Conservation (phyloP, 2,329 filamentous ascomycete genomes). For the Microascus cirrosus region DNA sequence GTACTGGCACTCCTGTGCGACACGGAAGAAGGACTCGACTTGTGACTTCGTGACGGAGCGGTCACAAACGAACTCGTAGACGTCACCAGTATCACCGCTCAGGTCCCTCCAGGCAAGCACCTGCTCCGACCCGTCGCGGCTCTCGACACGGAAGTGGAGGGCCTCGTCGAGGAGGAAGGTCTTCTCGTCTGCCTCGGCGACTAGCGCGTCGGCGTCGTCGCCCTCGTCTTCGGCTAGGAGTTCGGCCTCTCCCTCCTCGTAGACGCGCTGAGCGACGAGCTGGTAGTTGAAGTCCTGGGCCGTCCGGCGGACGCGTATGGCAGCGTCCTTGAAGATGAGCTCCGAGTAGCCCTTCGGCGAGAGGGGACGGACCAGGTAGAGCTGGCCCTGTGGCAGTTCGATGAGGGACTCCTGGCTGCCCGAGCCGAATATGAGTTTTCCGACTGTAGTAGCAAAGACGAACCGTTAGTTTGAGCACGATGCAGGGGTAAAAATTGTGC, state of each 20-base stretch:
- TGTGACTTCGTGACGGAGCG: conserved; percentile 55
- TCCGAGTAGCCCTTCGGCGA: conserved; percentile 98
- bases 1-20: conserved; percentile 90
- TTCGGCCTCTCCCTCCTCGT: conserved; percentile 95
- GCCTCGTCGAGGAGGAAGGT: conserved; percentile 90
- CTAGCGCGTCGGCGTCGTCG: conserved; percentile 69
- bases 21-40: conserved; percentile 68
- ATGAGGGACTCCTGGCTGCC: conserved; percentile 82
- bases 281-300: conserved; percentile 96
- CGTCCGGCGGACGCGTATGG: conserved; percentile 82
- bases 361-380: conserved; percentile 89
- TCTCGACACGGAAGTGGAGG: conserved; percentile 76
- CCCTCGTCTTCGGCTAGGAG: conserved; percentile 80
- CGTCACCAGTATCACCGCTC: conserved; percentile 83
- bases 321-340: conserved; percentile 96
- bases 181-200: conserved; percentile 86
- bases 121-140: conserved; percentile 68
- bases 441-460: conserved; percentile 41
- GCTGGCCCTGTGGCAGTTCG: conserved; percentile 88
- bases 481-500: background rate
- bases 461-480: conserved; percentile 5
- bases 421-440: conserved; percentile 85
- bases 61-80: conserved; percentile 98
- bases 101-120: conserved; percentile 92
- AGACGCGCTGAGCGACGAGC: conserved; percentile 88